A percentile compares a stretch with the other conserved stretches of the same genome.
phyloP scores from a whole-genome alignment of 2,329 filamentous ascomycete species.

The Plectosphaerella plurivora region DNA sequence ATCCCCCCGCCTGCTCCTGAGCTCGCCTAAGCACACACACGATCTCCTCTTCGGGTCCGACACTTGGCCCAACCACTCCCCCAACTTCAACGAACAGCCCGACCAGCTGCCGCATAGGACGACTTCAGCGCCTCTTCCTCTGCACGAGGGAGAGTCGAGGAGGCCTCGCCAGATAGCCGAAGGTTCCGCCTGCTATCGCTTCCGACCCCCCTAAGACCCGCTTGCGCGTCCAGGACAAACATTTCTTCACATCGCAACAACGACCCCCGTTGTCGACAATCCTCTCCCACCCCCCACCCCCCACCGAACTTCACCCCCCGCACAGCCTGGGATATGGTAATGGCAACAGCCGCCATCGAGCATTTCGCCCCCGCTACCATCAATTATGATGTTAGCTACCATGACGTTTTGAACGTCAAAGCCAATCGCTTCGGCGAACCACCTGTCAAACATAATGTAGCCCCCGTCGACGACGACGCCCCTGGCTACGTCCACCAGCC shows the following conservation, averaged over 20 bases:
- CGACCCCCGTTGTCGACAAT: neutral
- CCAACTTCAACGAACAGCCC: slow-evolving; percentile 54
- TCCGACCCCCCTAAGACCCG: slow-evolving; percentile 87
- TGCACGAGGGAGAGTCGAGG: slow-evolving; percentile 98
- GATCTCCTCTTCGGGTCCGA: slow-evolving; percentile 44
- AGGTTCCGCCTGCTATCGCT: slow-evolving; percentile 89
- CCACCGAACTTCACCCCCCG: slow-evolving; percentile 8
- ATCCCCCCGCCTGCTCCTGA: slow-evolving; percentile 54
- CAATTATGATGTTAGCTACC: slow-evolving; percentile 38
- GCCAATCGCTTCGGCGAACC: slow-evolving; percentile 33
- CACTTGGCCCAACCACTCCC: slow-evolving; percentile 37
- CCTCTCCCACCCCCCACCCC: neutral
- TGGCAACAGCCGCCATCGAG: slow-evolving; percentile 58
- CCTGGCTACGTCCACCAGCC: slow-evolving; percentile 9
- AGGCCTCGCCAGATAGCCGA: slow-evolving; percentile 90
- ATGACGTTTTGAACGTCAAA: slow-evolving; percentile 39
- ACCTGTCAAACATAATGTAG: slow-evolving; percentile 30
- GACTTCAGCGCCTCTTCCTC: slow-evolving; percentile 98
- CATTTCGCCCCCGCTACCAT: slow-evolving; percentile 42
- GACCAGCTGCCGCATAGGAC: slow-evolving; percentile 99
- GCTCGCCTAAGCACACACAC: slow-evolving; percentile 40
- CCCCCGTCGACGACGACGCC: neutral
- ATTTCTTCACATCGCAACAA: slow-evolving; percentile 1
- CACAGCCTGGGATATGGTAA: slow-evolving; percentile 55
- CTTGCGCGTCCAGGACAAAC: slow-evolving; percentile 19